Evolutionary conservation across 2,329 filamentous ascomycete species (phyloP), one percentile per base, ranked within the genome.

Genomic region (Aspergillus fischeri): DNA sequence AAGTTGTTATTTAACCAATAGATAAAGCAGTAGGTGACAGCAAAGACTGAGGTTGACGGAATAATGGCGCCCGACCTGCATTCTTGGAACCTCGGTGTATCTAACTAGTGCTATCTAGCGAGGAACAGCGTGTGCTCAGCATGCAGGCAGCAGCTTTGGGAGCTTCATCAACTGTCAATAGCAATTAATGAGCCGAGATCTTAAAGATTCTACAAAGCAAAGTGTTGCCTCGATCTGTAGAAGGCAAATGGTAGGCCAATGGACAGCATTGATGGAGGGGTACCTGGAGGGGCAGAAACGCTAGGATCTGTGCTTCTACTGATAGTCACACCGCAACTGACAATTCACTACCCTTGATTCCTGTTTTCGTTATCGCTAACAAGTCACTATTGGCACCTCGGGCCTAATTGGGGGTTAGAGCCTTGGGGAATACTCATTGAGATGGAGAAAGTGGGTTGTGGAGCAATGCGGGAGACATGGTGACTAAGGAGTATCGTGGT

Each of bases 401-500:
- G 14, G 14, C 11, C 14, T 35, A 35, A 35, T 35, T 35, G 14
- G 32, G 11, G 32, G 11, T 14, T 35, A 35, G 24, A 24, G 27
- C 20, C 44, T 25, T 47, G 21, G 41, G 41, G 41, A 20, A 11
- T 9, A 21, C 3, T 44, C 41, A 20, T 6, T 17, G 41, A 20
- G 53, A 42, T 32, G 48, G 38, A 32, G 48, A 35, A n/a, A 41
- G 54, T 49, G 53, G 28, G 21, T n/a, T 54, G 55, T 52, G 57
- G 57, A 54, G 57, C 41, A 56, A 32, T 28, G 49, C 45, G 42
- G 49, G 11, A 42, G 28, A n/a, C 42, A 38, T 10, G 49, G 54
- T 61, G 52, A 55, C 59, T 56, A 25, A 53, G 44, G 32, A 48
- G 17, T 42, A 14, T 20, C n/a, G 25, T 55, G 51, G 48, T 47